Base-by-base conservation (phyloP, 108 stramenopile genomes). In the Nitzschia inconspicua region DNA sequence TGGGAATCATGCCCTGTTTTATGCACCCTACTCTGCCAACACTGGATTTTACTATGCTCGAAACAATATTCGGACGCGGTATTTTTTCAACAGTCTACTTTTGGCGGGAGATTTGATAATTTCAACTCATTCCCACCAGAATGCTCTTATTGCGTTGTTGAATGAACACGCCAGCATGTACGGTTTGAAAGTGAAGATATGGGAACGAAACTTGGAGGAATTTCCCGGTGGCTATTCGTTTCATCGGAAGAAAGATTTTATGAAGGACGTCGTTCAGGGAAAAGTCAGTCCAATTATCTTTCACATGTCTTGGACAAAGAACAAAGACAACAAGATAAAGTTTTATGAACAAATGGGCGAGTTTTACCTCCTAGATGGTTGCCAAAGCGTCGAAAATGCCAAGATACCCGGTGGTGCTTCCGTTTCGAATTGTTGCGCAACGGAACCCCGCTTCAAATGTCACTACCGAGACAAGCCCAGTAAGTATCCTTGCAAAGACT, bases 401-500 rank as follows among this genome's bases (percentile, higher is more conserved):
- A 13, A 29, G 0, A 20, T 1, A 46, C 24, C 23, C 37, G 0
- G 0, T 0, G 16, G 18, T 20, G n/a, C 24, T 5, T 35, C 2
- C 4, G 10, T 23, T 23, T 8, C 28, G 4, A 32, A 42, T 23
- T 93, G 91, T 47, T 93, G 91, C 56, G 58, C 71, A 3, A 48
- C 76, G 9, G 74, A 84, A 50, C 80, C 91, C 0, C 20, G 68
- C 2, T 34, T 93, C 19, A 47, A 34, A 6, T 93, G 91, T 68
- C 79, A 89, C 54, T 93, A 77, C 48, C 77, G 84, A 25, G 91
- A 93, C 63, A 89, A 87, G 54, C 84, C 91, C 14, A 80, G 78
- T 47, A 85, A 77, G 49, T 71, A 78, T 11, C 91, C 91, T 4
- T 93, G 91, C 69, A 73, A 50, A 3, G 84, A 85, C 34, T 68